A percentile compares a stretch with the other conserved stretches of the same genome.
Conservation (phyloP, 1,284 basidiomycete genomes). For the Ustilago tritici region DNA sequence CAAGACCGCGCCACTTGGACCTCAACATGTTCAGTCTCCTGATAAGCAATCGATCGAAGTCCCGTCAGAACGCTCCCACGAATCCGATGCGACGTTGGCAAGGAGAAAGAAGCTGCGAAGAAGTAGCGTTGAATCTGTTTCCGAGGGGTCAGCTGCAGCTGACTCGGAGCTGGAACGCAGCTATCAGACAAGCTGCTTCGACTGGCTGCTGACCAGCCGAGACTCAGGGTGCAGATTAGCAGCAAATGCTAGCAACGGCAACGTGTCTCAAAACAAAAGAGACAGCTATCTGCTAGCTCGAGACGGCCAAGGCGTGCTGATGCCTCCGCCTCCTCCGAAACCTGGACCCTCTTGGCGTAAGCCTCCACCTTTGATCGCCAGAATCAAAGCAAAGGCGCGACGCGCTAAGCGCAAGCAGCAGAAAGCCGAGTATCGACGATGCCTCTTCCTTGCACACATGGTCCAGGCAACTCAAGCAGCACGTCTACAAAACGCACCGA, state of each 20-base stretch:
- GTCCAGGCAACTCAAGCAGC: slow-evolving; percentile 23
- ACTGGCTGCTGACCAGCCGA: background rate
- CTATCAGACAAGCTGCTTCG: background rate
- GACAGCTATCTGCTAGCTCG: background rate
- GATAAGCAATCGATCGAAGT: background rate
- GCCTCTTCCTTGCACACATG: slow-evolving; percentile 31
- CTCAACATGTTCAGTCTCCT: background rate
- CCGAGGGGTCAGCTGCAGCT: background rate
- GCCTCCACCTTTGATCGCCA: slow-evolving; percentile 27
- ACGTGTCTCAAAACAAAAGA: background rate
- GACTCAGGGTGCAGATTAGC: background rate
- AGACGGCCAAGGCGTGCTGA: slow-evolving; percentile 15
- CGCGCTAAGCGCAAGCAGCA: slow-evolving; percentile 40
- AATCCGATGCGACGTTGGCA: background rate
- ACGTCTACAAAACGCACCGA: slow-evolving; percentile 8
- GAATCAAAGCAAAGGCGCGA: slow-evolving; percentile 33
- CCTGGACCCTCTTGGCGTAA: slow-evolving; percentile 26
- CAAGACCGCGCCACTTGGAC: too few relatives aligned
- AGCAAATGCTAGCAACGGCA: background rate
- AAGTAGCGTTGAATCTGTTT: background rate
- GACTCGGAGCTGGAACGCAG: background rate
- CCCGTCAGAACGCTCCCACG: background rate
- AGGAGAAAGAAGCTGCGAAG: background rate
- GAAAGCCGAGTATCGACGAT: slow-evolving; percentile 38
- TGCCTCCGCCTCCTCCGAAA: slow-evolving; percentile 26